These are phyloP conservation scores for Jimgerdemannia lactiflua DNA, from an alignment of 192 early-diverging fungal genomes.

Conservation along the genomic window DNA sequence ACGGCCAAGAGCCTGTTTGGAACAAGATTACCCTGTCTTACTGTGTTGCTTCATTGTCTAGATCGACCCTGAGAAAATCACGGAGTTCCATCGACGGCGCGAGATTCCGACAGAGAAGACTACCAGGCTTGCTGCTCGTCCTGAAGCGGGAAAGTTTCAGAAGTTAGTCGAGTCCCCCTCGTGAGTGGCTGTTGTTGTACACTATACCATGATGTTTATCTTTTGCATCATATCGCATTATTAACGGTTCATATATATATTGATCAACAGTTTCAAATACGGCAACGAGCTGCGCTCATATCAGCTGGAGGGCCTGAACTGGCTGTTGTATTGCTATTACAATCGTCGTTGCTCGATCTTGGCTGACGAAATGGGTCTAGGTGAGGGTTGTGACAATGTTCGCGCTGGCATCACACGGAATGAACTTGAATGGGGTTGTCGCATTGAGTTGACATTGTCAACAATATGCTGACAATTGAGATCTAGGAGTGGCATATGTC, in stretches of 20 bases:
- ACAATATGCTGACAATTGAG: not conserved
- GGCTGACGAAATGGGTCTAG: slow-evolving; percentile 94
- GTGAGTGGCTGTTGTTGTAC: slow-evolving; percentile 6
- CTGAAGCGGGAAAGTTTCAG: slow-evolving; percentile 44
- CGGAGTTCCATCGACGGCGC: slow-evolving; percentile 62
- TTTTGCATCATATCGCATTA: not conserved
- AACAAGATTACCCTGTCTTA: too few relatives aligned
- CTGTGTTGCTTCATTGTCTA: slow-evolving; percentile 17
- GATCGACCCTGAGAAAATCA: slow-evolving; percentile 60
- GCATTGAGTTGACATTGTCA: not conserved
- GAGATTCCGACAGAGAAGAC: slow-evolving; percentile 53
- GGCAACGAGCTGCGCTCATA: slow-evolving; percentile 70
- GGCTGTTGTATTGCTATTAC: slow-evolving; percentile 80
- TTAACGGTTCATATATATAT: not conserved
- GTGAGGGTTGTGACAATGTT: slow-evolving; percentile 47
- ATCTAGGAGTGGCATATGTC: too few relatives aligned
- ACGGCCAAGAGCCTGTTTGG: too few relatives aligned
- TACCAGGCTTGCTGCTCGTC: slow-evolving; percentile 33
- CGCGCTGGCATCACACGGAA: too few relatives aligned
- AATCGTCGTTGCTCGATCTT: slow-evolving; percentile 78
- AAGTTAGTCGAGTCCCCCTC: slow-evolving; percentile 62
- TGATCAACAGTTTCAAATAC: slow-evolving; percentile 50
- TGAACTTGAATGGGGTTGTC: too few relatives aligned
- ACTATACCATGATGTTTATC: too few relatives aligned
- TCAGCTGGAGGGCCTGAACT: slow-evolving; percentile 84